Conservation (phyloP, 163 green algal species). For the Scenedesmus sp. region DNA sequence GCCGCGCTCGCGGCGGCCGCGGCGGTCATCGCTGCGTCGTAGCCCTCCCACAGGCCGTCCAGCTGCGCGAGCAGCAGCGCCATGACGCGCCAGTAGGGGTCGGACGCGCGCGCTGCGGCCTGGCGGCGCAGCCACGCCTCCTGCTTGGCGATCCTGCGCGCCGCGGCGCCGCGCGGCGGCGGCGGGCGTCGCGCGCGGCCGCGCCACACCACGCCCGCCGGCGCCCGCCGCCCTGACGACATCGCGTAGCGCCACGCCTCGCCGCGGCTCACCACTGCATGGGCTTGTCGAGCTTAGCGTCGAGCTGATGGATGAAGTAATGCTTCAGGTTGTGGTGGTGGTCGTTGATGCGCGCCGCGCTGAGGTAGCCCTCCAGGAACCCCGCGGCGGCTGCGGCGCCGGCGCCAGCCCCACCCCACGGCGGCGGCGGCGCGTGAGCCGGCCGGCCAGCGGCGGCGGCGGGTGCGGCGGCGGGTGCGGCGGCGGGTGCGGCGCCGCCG, state of each 20-base stretch:
- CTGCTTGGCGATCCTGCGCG: conserved; percentile 54
- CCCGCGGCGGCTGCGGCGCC: conserved; percentile 65
- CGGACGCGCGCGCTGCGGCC: conserved; percentile 23
- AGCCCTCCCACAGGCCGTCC: conserved; percentile 71
- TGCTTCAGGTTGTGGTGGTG: conserved; percentile 69
- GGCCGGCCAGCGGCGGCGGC: too few relatives aligned
- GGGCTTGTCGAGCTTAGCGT: conserved; percentile 58
- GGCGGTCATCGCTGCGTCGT: conserved; percentile 47
- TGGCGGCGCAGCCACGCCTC: conserved; percentile 56
- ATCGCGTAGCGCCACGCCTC: too few relatives aligned
- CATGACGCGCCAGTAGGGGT: conserved; percentile 52
- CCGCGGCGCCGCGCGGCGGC: not conserved
- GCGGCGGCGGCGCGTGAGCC: too few relatives aligned
- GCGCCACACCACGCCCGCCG: too few relatives aligned
- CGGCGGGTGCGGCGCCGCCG: too few relatives aligned
- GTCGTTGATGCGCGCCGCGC: conserved; percentile 64
- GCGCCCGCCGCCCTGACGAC: too few relatives aligned
- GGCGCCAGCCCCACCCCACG: not conserved
- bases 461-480: too few relatives aligned
- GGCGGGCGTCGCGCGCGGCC: too few relatives aligned
- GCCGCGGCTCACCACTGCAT: conserved; percentile 58
- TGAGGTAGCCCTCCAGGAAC: conserved; percentile 70
- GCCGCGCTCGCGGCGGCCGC: not conserved
- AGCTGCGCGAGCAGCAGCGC: conserved; percentile 67
- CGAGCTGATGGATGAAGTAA: conserved; percentile 71